Evolutionary conservation across 495 filamentous ascomycete species (phyloP), one percentile per base, ranked within the genome.

Genomic region (Pyrenula aspistea): DNA sequence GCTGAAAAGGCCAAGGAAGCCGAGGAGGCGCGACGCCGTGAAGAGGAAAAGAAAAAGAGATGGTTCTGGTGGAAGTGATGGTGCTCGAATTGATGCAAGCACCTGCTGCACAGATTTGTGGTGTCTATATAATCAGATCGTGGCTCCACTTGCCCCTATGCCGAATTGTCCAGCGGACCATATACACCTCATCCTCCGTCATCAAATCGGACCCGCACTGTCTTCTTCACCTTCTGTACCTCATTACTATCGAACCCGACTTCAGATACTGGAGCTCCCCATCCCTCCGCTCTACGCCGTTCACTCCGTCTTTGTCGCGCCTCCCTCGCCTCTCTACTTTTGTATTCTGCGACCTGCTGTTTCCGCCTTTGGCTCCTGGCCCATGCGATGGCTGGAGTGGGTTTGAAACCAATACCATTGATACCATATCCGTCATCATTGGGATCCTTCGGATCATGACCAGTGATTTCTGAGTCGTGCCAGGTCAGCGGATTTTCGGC

Each of bases 361-460:
- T 82, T 79, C 58, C 91, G 77, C 66, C 82, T 86, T 66, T 90
- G 81, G 4, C 80, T 76, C 56, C 92, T 76, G 23, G 83, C 82
- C 67, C 88, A 84, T 0, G 89, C 91, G 25, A 91, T 83, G 25
- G 87, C 86, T 19, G 91, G 78, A 10, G 90, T 96, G 0, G 92
- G 92, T 60, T 82, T 85, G 69, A 95, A 96, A 1, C 91, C 92
- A 63, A 97, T 86, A 12, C 92, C 92, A 68, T 94, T 89, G 60
- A 90, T 88, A 42, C 86, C 86, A 36, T 86, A 86, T 23, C 86
- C 86, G 68, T 90, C 86, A 60, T 89, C 87, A 56, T 78, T 81
- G 47, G 83, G 83, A 65, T 89, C 87, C 25, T 77, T 77, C 2
- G 84, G 84, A 60, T 86, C 77, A 64, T 93, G 86, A 19, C 89